Percentiles rank a stretch among this genome's conserved stretches.
These are phyloP conservation scores for Chiua virens DNA, from an alignment of 768 basidiomycete genomes.

Conservation along the genomic window DNA sequence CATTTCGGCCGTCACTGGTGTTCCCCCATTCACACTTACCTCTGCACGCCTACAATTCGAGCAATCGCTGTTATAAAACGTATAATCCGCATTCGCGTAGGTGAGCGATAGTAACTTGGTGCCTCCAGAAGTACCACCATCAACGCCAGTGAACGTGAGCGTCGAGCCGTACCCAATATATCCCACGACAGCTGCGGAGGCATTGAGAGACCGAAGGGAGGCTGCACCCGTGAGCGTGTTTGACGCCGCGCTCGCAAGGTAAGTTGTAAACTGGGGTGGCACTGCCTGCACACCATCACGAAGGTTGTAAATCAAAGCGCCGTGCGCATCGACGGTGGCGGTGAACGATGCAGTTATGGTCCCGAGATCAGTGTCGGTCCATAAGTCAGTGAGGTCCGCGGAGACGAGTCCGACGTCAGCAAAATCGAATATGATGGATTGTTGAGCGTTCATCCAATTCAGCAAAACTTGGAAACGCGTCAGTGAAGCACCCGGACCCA, in stretches of 20 bases:
- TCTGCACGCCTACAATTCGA: slow-evolving; percentile 7
- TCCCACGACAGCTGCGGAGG: background rate
- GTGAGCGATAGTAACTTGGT: background rate
- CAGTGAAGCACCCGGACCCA: too few species aligned
- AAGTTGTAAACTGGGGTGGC: background rate
- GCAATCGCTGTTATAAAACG: slow-evolving; percentile 3
- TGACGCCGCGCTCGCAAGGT: background rate
- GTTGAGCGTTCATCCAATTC: slow-evolving; percentile 1
- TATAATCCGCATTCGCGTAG: slow-evolving; percentile 11
- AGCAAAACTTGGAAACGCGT: slow-evolving; percentile 1
- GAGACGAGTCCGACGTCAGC: background rate
- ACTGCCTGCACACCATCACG: background rate
- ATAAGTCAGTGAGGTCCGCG: slow-evolving; percentile 6
- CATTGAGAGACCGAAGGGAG: background rate
- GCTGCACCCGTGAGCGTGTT: slow-evolving; percentile 7
- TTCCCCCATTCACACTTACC: too few species aligned
- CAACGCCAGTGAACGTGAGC: slow-evolving; percentile 7
- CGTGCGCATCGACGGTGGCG: background rate
- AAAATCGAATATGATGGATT: slow-evolving; percentile 1
- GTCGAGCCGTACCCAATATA: slow-evolving; percentile 1
- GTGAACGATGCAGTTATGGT: background rate
- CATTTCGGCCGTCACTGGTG: too few species aligned
- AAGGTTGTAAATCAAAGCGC: slow-evolving; percentile 4
- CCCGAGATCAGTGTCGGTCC: slow-evolving; percentile 3
- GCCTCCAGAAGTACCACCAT: slow-evolving; percentile 2